phyloP scores from a whole-genome alignment of 305 asterid species.

The Stenogyne calaminthoides region DNA sequence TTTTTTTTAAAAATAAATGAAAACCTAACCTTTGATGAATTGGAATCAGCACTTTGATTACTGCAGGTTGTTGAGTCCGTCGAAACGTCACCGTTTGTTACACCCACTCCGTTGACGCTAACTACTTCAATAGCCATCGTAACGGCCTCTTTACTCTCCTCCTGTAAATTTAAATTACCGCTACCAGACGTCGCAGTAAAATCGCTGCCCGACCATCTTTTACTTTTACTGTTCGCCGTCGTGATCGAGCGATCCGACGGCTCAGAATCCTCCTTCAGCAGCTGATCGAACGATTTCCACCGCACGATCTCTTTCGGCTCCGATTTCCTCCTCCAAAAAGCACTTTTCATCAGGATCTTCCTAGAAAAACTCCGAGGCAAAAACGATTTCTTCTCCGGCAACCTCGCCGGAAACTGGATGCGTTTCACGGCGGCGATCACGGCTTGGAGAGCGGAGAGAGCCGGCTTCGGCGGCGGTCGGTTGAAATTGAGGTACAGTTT shows the following conservation, averaged over 20 bases:
- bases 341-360: slow-evolving; percentile 45
- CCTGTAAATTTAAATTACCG: slow-evolving; percentile 31
- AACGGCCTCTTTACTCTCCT: slow-evolving; percentile 23
- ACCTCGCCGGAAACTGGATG: slow-evolving; percentile 39
- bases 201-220: slow-evolving; percentile 52
- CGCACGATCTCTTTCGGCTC: slow-evolving; percentile 48
- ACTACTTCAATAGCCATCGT: slow-evolving; percentile 10
- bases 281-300: slow-evolving; percentile 51
- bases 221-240: slow-evolving; percentile 36
- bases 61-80: slow-evolving; percentile 37
- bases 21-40: slow-evolving; percentile 52
- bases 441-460: slow-evolving; percentile 51
- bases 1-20: too few species aligned
- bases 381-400: slow-evolving; percentile 39
- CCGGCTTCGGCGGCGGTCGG: slow-evolving; percentile 34
- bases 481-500: slow-evolving; percentile 21
- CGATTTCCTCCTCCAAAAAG: slow-evolving; percentile 61
- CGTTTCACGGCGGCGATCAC: slow-evolving; percentile 61
- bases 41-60: slow-evolving; percentile 36
- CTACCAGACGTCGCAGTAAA: slow-evolving; percentile 45
- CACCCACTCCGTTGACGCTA: slow-evolving; percentile 38
- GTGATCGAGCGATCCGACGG: slow-evolving; percentile 31
- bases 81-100: slow-evolving; percentile 47
- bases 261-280: slow-evolving; percentile 40
- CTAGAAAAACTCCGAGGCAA: slow-evolving; percentile 53